phyloP scores from a whole-genome alignment of 495 filamentous ascomycete species.

The Neohortaea acidophila region DNA sequence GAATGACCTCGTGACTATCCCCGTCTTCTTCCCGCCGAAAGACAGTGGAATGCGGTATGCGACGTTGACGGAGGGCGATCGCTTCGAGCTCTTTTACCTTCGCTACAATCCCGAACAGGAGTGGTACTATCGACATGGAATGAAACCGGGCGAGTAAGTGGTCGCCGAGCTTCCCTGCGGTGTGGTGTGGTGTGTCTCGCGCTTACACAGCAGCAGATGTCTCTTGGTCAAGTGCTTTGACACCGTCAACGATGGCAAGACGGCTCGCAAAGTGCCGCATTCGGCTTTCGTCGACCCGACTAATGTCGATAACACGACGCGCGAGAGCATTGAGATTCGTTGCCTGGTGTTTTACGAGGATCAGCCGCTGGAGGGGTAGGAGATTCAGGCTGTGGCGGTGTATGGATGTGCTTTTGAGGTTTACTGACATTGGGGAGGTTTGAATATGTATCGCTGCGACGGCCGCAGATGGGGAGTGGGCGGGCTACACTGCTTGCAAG shows the following conservation, averaged over 20 bases:
- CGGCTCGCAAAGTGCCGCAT: neutral
- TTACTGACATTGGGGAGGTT: too few species aligned
- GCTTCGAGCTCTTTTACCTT: neutral
- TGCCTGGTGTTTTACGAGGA: neutral
- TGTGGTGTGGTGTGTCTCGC: too few species aligned
- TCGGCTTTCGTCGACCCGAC: neutral
- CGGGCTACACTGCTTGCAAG: too few species aligned
- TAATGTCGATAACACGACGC: neutral
- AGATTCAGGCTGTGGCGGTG: too few species aligned
- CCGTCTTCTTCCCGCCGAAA: neutral
- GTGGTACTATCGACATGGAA: neutral
- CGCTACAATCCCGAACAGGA: neutral
- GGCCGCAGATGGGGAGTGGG: too few species aligned
- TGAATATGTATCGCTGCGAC: too few species aligned
- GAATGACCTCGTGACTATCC: neutral
- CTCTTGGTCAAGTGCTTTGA: conserved; percentile 1
- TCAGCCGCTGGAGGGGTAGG: neutral
- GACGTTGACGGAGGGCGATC: neutral
- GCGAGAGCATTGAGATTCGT: neutral
- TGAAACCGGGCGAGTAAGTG: neutral
- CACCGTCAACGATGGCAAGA: neutral
- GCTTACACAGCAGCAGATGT: too few species aligned
- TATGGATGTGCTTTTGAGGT: too few species aligned
- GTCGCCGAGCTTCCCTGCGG: too few species aligned
- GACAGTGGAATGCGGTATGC: neutral